These are phyloP conservation scores for Metschnikowia cubensis DNA, from an alignment of 805 yeast species.

Conservation along the genomic window DNA sequence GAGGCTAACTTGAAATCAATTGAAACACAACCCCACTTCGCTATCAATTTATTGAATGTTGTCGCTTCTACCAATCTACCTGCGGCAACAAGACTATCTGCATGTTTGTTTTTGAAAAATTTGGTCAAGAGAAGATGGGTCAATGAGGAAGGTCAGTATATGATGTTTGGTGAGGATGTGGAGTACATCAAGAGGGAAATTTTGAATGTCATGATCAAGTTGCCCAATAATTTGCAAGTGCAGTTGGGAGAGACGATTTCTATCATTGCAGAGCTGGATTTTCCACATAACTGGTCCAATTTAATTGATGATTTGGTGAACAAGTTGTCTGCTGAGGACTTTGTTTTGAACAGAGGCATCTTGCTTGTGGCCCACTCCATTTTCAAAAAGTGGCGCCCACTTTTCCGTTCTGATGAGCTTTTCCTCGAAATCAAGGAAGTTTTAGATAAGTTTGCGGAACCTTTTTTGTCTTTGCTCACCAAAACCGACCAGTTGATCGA, in stretches of 20 bases:
- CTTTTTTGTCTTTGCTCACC: slow-evolving; percentile 68
- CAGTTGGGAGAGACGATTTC: slow-evolving; percentile 95
- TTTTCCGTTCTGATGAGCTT: slow-evolving; percentile 85
- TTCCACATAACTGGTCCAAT: slow-evolving; percentile 85
- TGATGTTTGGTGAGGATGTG: slow-evolving; percentile 59
- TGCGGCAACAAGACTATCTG: slow-evolving; percentile 70
- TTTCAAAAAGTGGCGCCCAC: slow-evolving; percentile 94
- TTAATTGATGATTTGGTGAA: slow-evolving; percentile 70
- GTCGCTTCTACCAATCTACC: slow-evolving; percentile 60
- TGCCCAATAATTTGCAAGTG: slow-evolving; percentile 77
- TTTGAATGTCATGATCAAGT: slow-evolving; percentile 76
- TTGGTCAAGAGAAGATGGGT: slow-evolving; percentile 82
- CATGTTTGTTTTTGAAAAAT: slow-evolving; percentile 86
- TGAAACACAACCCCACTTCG: slow-evolving; percentile 70
- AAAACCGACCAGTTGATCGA: slow-evolving; percentile 65
- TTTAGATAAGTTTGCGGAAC: slow-evolving; percentile 72
- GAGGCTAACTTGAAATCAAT: slow-evolving; percentile 60
- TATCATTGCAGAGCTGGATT: slow-evolving; percentile 91
- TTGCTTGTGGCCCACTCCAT: slow-evolving; percentile 91
- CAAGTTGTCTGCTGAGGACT: slow-evolving; percentile 61
- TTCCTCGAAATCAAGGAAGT: slow-evolving; percentile 86
- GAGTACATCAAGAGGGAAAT: slow-evolving; percentile 69
- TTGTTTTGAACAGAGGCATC: slow-evolving; percentile 77
- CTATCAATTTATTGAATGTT: slow-evolving; percentile 69
- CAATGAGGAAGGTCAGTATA: slow-evolving; percentile 80